Percentiles rank a stretch among this genome's conserved stretches.
These are phyloP conservation scores for Backusella australiensis DNA, from an alignment of 192 early-diverging fungal species.

Conservation along the genomic window DNA sequence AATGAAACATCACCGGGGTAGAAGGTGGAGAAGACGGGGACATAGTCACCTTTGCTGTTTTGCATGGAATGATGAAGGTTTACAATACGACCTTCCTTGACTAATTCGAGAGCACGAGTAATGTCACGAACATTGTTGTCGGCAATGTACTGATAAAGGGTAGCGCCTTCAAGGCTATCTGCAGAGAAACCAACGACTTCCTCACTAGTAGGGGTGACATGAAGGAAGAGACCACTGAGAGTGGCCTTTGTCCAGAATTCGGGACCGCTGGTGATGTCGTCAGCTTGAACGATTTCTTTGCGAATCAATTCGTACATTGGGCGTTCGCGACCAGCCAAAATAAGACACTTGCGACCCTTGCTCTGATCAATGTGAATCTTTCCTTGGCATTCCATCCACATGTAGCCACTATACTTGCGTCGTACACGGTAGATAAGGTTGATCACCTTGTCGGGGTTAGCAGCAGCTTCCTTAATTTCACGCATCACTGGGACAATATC, in stretches of 20 bases:
- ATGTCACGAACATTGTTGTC: constrained; percentile 35
- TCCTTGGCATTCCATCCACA: constrained; percentile 64
- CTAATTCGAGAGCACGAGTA: constrained; percentile 26
- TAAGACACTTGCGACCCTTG: constrained; percentile 63
- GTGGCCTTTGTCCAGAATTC: constrained; percentile 64
- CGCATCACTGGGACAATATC: constrained; percentile 64
- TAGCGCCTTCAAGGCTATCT: constrained; percentile 33
- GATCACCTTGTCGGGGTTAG: constrained; percentile 37
- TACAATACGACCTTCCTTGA: constrained; percentile 19
- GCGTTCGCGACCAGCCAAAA: constrained; percentile 57
- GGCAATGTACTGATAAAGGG: constrained; percentile 40
- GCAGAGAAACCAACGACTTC: constrained; percentile 22
- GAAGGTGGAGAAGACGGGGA: constrained; percentile 37
- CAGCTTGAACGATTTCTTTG: not conserved
- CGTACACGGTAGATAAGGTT: constrained; percentile 57
- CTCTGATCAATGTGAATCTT: constrained; percentile 60
- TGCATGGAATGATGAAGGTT: constrained; percentile 37
- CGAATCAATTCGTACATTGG: constrained; percentile 37
- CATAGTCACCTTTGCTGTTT: constrained; percentile 38
- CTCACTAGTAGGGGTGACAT: constrained; percentile 30
- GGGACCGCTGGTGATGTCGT: not conserved
- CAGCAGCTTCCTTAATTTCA: constrained; percentile 49
- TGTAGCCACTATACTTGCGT: constrained; percentile 51
- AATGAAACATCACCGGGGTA: constrained; percentile 35
- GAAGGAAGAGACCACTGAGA: constrained; percentile 53